phyloP scores from a whole-genome alignment of 2,329 filamentous ascomycete genomes.

The Fusarium multiceps region DNA sequence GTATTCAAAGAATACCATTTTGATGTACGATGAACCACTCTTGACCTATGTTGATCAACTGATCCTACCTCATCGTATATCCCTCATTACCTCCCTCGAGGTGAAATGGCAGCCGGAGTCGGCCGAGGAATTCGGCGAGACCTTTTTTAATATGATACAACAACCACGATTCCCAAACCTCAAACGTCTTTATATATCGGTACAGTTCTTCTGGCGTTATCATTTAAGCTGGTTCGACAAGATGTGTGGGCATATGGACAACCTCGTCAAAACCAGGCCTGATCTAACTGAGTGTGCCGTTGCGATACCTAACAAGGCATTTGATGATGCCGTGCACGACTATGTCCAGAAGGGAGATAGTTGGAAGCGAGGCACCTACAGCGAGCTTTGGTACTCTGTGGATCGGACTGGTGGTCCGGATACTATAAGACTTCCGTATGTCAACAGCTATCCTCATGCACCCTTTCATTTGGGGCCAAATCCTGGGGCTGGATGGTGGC shows the following conservation, averaged over 20 bases:
- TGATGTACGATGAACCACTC: neutral
- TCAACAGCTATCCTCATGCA: neutral
- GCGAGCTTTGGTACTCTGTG: neutral
- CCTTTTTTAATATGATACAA: neutral
- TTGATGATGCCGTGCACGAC: too few relatives aligned
- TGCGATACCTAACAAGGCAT: neutral
- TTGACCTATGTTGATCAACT: neutral
- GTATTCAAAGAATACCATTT: constrained; percentile 6
- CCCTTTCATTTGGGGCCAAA: neutral
- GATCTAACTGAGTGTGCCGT: neutral
- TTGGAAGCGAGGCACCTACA: neutral
- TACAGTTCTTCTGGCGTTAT: too few relatives aligned
- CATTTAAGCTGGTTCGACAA: too few relatives aligned
- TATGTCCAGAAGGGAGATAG: too few relatives aligned
- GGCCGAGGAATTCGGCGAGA: neutral
- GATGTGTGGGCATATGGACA: neutral
- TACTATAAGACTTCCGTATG: neutral
- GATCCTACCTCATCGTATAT: neutral
- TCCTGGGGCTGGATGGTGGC: neutral
- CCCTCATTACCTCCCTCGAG: neutral
- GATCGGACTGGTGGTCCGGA: neutral
- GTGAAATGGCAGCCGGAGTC: neutral
- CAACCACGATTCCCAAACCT: neutral
- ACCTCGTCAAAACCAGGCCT: neutral
- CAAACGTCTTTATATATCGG: neutral